These are phyloP conservation scores for Apocynum venetum DNA, from an alignment of 257 asterid genomes.

Conservation along the genomic window DNA sequence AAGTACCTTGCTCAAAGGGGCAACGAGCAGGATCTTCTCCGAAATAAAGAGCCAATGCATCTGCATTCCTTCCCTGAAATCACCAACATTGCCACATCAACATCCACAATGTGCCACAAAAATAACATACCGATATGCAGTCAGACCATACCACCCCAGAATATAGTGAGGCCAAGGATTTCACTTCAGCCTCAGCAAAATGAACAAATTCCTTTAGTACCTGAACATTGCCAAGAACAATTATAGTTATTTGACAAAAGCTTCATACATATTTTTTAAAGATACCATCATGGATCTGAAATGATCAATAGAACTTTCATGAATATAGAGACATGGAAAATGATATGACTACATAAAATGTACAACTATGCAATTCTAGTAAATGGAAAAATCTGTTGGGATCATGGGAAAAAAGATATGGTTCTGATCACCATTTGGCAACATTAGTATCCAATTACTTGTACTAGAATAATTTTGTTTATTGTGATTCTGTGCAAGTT, in stretches of 20 bases:
- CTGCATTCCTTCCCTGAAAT: slow-evolving; percentile 78
- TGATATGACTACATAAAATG: background rate
- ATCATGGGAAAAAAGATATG: background rate
- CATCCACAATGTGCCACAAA: background rate
- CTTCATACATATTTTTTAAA: background rate
- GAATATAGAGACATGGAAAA: background rate
- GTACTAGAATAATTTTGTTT: background rate
- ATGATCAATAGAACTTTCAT: background rate
- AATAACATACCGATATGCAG: slow-evolving; percentile 4
- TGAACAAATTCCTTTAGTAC: slow-evolving; percentile 55
- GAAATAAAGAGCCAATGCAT: slow-evolving; percentile 75
- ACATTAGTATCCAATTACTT: background rate
- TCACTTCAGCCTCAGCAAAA: slow-evolving; percentile 66
- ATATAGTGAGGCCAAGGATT: slow-evolving; percentile 66
- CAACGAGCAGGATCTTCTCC: slow-evolving; percentile 85
- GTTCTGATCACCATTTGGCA: background rate
- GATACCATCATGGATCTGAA: background rate
- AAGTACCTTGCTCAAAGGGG: slow-evolving; percentile 91
- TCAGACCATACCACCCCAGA: slow-evolving; percentile 57
- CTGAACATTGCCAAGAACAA: slow-evolving; percentile 31
- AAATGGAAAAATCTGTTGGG: background rate
- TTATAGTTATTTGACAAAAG: background rate
- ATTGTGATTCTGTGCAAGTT: background rate
- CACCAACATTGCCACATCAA: background rate
- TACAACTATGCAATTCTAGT: background rate